Evolutionary conservation across 257 asterid species (phyloP).

Genomic region (Hygrophila difformis): DNA sequence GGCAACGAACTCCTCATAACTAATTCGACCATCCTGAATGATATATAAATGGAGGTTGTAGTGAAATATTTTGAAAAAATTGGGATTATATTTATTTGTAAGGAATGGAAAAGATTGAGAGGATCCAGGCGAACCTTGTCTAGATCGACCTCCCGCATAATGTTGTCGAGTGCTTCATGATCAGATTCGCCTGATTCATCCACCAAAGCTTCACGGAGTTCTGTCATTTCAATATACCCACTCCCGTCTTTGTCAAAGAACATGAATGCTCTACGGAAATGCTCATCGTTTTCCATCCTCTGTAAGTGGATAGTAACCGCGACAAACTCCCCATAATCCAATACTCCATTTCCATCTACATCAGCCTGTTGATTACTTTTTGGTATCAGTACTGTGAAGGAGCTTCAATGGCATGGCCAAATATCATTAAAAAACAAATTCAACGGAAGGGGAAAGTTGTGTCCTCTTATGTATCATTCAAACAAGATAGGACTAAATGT

Average conservation of each 20-base stretch:
- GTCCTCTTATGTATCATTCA: no score
- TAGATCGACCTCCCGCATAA: slow-evolving; percentile 88
- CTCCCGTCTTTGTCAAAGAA: slow-evolving; percentile 86
- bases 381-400: slow-evolving; percentile 6
- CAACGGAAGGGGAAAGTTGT: no score
- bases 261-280: slow-evolving; percentile 80
- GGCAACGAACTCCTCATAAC: slow-evolving; percentile 68
- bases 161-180: slow-evolving; percentile 47
- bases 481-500: no score
- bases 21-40: slow-evolving; percentile 63
- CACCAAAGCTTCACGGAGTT: slow-evolving; percentile 64
- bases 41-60: no score
- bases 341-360: slow-evolving; percentile 83
- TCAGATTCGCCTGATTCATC: slow-evolving; percentile 85
- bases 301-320: slow-evolving; percentile 97
- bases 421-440: neutral
- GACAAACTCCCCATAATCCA: slow-evolving; percentile 97
- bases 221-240: slow-evolving; percentile 77
- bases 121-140: slow-evolving; percentile 58
- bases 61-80: no score
- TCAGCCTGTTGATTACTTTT: slow-evolving; percentile 55
- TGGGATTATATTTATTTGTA: slow-evolving; percentile 5
- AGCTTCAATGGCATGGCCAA: slow-evolving; percentile 1
- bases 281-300: slow-evolving; percentile 89
- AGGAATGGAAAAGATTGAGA: neutral